These are phyloP conservation scores for Arabidopsis arenosa DNA, from an alignment of 345 rosid species.

Conservation along the genomic window DNA sequence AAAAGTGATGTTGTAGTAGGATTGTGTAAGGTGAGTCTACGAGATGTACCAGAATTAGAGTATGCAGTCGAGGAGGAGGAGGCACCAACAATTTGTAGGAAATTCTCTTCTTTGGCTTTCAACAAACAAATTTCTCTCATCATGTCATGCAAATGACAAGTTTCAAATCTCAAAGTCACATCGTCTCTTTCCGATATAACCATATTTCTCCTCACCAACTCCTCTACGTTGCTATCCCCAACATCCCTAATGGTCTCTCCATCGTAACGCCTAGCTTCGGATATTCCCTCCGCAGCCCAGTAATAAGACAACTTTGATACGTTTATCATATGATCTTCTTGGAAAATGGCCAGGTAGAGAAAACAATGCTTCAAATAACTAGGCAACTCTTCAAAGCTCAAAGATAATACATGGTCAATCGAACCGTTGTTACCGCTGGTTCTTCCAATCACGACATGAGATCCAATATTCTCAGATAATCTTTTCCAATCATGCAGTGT, in stretches of 20 bases:
- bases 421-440: neutral
- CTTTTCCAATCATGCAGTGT: neutral
- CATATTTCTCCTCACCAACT: conserved; percentile 43
- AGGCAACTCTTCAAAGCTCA: conserved; percentile 25
- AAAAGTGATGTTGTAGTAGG: neutral
- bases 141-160: conserved; percentile 33
- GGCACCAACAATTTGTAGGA: neutral
- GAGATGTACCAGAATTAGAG: neutral
- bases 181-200: conserved; percentile 27
- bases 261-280: neutral
- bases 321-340: conserved; percentile 40
- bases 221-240: conserved; percentile 35
- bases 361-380: conserved; percentile 29
- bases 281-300: conserved; percentile 54
- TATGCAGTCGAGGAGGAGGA: no score
- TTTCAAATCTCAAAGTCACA: neutral
- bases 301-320: conserved; percentile 26
- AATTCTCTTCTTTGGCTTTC: conserved; percentile 27
- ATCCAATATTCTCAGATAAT: neutral
- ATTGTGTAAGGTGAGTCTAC: conserved; percentile 29
- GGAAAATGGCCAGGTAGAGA: conserved; percentile 22
- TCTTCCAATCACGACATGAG: neutral
- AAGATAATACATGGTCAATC: neutral
- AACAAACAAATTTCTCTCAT: conserved; percentile 38
- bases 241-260: conserved; percentile 33